Conservation (phyloP, 495 filamentous ascomycete species). For the Penicillium tannophilum region DNA sequence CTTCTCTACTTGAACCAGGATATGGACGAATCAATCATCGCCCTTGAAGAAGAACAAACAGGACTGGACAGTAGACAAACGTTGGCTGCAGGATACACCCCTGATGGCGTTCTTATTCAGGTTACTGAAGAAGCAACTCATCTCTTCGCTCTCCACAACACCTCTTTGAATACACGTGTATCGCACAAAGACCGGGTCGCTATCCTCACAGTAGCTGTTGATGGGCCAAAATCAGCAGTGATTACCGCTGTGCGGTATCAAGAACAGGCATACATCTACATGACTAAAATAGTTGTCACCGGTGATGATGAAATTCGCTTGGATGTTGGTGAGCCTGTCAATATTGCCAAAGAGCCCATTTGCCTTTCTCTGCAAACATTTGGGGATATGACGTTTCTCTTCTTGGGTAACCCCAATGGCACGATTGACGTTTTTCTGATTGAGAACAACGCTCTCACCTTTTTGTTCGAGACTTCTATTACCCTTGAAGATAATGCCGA, state of each 20-base stretch:
- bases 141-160: slow-evolving; percentile 31
- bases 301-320: slow-evolving; percentile 18
- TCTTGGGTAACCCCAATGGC: slow-evolving; percentile 42
- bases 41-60: slow-evolving; percentile 42
- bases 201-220: slow-evolving; percentile 34
- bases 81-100: slow-evolving; percentile 51
- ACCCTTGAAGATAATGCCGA: slow-evolving; percentile 24
- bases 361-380: slow-evolving; percentile 38
- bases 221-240: slow-evolving; percentile 30
- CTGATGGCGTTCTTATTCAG: slow-evolving; percentile 51
- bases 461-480: slow-evolving; percentile 20
- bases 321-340: slow-evolving; percentile 19
- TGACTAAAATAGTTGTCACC: slow-evolving; percentile 20
- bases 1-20: slow-evolving; percentile 38
- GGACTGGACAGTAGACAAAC: slow-evolving; percentile 58
- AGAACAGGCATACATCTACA: slow-evolving; percentile 26
- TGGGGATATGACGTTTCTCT: slow-evolving; percentile 30
- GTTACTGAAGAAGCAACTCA: slow-evolving; percentile 55
- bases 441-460: slow-evolving; percentile 19
- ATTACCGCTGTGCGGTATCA: slow-evolving; percentile 28
- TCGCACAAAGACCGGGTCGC: slow-evolving; percentile 21
- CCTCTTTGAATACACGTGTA: slow-evolving; percentile 18
- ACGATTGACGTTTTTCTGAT: slow-evolving; percentile 35
- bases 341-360: slow-evolving; percentile 37
- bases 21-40: slow-evolving; percentile 39